phyloP scores from a whole-genome alignment of 768 basidiomycete species.

The Pleurotus platypus region DNA sequence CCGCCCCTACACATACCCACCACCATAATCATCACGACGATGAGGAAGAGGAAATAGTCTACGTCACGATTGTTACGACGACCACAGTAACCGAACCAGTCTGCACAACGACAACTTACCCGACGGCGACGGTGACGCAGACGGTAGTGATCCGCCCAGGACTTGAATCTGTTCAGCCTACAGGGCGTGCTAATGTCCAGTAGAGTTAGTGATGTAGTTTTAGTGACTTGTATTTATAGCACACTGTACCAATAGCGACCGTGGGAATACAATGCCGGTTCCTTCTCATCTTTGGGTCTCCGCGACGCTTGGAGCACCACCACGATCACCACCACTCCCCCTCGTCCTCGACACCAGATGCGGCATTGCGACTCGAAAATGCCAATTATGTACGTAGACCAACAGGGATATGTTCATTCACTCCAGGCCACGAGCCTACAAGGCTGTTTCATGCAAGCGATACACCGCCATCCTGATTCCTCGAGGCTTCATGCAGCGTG shows the following conservation, averaged over 20 bases:
- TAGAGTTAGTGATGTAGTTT: too few species aligned
- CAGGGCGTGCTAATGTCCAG: too few species aligned
- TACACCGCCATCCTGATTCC: constrained; percentile 3
- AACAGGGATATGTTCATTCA: neutral
- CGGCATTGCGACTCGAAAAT: neutral
- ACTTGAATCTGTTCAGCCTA: too few species aligned
- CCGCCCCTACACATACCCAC: neutral
- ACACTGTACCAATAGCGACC: too few species aligned
- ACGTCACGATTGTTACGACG: neutral
- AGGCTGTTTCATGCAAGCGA: neutral
- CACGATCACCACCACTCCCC: too few species aligned
- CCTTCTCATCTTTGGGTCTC: too few species aligned
- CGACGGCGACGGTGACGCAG: neutral
- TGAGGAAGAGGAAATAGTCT: neutral
- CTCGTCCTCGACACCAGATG: neutral
- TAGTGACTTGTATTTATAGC: too few species aligned
- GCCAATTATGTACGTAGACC: constrained; percentile 1
- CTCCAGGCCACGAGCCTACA: neutral
- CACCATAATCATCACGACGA: too few species aligned
- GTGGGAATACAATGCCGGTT: too few species aligned
- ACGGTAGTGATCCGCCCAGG: too few species aligned
- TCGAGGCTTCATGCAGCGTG: constrained; percentile 3
- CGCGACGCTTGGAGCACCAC: too few species aligned
- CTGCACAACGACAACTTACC: neutral
- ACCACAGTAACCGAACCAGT: neutral